Percentiles rank a stretch among this genome's conserved stretches.
Conservation (phyloP, 2,329 filamentous ascomycete genomes). For the Trichoderma koningiopsis region DNA sequence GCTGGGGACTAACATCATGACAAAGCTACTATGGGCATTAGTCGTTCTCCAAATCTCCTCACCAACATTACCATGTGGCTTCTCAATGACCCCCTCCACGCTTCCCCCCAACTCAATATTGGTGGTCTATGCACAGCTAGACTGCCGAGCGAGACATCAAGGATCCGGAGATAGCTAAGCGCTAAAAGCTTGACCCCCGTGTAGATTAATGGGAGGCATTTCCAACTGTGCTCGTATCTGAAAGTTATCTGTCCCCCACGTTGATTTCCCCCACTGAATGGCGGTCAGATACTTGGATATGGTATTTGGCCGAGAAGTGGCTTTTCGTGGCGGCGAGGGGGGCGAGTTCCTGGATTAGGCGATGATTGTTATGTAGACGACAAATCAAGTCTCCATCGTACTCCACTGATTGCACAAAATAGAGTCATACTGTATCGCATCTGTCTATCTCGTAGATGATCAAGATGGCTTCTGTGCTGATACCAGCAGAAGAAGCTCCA, state of each 20-base stretch:
- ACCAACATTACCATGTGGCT: not conserved
- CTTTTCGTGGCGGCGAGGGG: slow-evolving; percentile 6
- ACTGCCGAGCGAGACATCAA: not conserved
- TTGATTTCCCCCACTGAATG: slow-evolving; percentile 14
- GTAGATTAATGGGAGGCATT: not conserved
- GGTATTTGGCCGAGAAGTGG: slow-evolving; percentile 21
- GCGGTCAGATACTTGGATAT: not conserved
- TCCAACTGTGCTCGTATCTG: not conserved
- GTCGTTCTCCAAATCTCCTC: slow-evolving; percentile 1
- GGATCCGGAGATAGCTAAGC: slow-evolving; percentile 1
- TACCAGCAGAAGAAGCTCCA: not conserved
- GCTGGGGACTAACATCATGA: not conserved
- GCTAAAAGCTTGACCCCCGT: slow-evolving; percentile 10
- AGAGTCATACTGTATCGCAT: not conserved
- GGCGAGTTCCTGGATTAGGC: not conserved
- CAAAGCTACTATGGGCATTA: not conserved
- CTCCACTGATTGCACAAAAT: slow-evolving; percentile 7
- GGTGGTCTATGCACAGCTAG: not conserved
- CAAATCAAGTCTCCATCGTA: not conserved
- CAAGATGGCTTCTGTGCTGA: not conserved
- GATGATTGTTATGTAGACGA: not conserved
- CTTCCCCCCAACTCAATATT: not conserved
- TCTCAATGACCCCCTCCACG: not conserved
- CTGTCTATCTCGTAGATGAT: not conserved
- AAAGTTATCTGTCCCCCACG: not conserved